These are phyloP conservation scores for Ammopiptanthus mongolicus DNA, from an alignment of 306 rosid species.

Conservation along the genomic window DNA sequence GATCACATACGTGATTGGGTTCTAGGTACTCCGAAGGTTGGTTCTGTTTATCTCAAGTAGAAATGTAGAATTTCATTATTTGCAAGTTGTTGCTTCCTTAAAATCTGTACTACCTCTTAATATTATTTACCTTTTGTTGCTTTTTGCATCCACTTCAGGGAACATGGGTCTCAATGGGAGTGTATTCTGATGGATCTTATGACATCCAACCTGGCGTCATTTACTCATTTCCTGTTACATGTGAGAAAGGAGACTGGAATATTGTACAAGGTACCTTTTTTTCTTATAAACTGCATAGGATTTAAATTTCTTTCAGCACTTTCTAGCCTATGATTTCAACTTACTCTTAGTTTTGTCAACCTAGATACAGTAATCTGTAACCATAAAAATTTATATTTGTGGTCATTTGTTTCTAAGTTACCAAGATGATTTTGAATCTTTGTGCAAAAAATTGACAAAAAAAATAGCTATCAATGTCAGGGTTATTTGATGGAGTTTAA, in stretches of 20 bases:
- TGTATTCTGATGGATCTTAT: constrained; percentile 88
- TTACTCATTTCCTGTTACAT: constrained; percentile 89
- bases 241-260: constrained; percentile 87
- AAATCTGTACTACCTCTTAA: background rate
- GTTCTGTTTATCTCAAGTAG: background rate
- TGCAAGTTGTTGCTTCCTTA: background rate
- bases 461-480: background rate
- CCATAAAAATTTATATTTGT: background rate
- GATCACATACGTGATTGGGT: constrained; percentile 78
- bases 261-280: constrained; percentile 61
- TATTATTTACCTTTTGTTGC: constrained; percentile 6
- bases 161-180: constrained; percentile 93
- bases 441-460: background rate
- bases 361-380: background rate
- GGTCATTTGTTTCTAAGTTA: background rate
- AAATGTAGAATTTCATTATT: constrained; percentile 1
- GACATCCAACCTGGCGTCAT: constrained; percentile 65
- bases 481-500: background rate
- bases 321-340: background rate
- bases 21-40: constrained; percentile 66
- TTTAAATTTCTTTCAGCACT: background rate
- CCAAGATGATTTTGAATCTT: background rate
- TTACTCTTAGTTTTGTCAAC: background rate
- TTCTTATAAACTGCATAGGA: background rate
- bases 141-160: constrained; percentile 39